Evolutionary conservation across 2,329 filamentous ascomycete species (phyloP).

Genomic region (Claviceps pusilla): DNA sequence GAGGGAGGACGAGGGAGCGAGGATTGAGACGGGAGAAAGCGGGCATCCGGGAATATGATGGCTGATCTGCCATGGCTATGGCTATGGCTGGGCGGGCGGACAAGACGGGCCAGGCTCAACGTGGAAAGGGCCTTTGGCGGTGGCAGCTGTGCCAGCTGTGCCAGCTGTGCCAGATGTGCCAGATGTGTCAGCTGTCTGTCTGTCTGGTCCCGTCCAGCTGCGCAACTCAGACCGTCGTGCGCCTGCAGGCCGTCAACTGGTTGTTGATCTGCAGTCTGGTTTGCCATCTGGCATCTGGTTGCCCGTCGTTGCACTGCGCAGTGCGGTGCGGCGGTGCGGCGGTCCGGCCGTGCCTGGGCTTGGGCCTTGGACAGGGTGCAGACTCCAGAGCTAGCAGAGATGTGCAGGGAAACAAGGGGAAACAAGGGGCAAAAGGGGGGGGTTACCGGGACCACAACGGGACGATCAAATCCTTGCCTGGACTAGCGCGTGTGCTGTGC

Average conservation of each 20-base stretch:
- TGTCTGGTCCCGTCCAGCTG: background rate
- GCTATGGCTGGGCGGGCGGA: background rate
- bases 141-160: background rate
- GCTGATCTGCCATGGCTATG: background rate
- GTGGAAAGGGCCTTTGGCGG: too few species aligned
- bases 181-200: too few species aligned
- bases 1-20: background rate
- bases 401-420: background rate
- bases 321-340: background rate
- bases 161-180: background rate
- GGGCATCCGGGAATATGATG: background rate
- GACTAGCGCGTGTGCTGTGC: background rate
- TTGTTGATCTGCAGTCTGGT: background rate
- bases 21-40: background rate
- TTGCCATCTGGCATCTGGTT: background rate
- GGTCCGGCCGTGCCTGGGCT: background rate
- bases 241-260: background rate
- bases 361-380: background rate
- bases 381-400: too few species aligned
- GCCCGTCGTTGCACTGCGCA: background rate
- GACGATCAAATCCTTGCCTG: background rate
- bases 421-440: background rate
- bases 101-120: too few species aligned
- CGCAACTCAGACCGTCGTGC: background rate
- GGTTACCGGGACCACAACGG: background rate